These are phyloP conservation scores for Ceratocystis lukuohia DNA, from an alignment of 2,329 filamentous ascomycete species.

Conservation along the genomic window DNA sequence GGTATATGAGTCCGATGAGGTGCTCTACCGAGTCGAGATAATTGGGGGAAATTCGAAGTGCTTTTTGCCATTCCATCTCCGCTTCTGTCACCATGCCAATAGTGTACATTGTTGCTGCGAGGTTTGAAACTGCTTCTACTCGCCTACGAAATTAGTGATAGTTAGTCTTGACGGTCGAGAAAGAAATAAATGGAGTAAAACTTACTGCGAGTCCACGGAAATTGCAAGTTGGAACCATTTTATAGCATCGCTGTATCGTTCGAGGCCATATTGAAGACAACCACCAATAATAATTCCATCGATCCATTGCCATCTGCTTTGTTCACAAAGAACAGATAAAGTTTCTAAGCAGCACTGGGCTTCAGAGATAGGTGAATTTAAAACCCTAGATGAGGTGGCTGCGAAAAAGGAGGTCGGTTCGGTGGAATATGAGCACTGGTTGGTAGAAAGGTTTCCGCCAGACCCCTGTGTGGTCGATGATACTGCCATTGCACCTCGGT, in stretches of 20 bases:
- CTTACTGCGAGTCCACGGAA: conserved; percentile 42
- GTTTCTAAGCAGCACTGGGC: conserved; percentile 58
- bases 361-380: neutral
- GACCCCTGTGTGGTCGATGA: neutral
- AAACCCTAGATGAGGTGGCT: neutral
- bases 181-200: conserved; percentile 13
- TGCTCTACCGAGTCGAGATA: conserved; percentile 95
- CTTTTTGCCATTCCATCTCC: conserved; percentile 69
- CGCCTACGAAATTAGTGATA: conserved; percentile 39
- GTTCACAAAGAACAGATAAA: conserved; percentile 60
- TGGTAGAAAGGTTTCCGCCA: neutral
- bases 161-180: conserved; percentile 19
- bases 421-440: neutral
- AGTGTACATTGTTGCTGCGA: conserved; percentile 77
- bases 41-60: conserved; percentile 69
- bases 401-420: neutral
- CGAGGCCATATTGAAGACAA: conserved; percentile 80
- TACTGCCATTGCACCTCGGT: too few species aligned
- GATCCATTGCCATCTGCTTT: conserved; percentile 76
- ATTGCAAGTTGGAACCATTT: conserved; percentile 59
- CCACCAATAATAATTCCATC: conserved; percentile 87
- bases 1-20: conserved; percentile 76
- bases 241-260: conserved; percentile 64
- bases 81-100: conserved; percentile 73
- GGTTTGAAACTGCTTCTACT: conserved; percentile 85